Conservation (phyloP, 345 rosid species). For the Salix exigua region DNA sequence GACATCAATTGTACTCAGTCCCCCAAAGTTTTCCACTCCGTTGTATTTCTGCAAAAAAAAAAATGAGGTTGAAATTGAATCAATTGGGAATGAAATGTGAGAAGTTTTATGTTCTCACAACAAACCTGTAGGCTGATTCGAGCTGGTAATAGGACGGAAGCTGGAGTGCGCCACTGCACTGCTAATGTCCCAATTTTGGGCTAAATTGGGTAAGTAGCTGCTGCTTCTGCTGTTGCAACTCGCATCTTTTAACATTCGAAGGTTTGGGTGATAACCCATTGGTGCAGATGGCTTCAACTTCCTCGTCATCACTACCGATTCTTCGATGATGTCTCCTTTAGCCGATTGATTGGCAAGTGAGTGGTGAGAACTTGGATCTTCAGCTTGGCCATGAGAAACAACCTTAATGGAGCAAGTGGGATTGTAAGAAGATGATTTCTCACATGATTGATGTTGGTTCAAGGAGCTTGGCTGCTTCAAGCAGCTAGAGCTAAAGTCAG, state of each 20-base stretch:
- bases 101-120: neutral
- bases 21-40: constrained; percentile 33
- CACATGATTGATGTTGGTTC: neutral
- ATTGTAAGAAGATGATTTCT: constrained; percentile 7
- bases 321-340: constrained; percentile 12
- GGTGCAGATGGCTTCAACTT: constrained; percentile 31
- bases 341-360: constrained; percentile 3
- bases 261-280: constrained; percentile 33
- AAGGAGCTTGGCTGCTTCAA: constrained; percentile 27
- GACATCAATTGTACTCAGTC: constrained; percentile 7
- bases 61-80: neutral
- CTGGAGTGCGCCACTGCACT: constrained; percentile 40
- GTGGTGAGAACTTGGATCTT: constrained; percentile 6
- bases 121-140: constrained; percentile 38
- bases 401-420: constrained; percentile 22
- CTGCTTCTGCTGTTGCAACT: constrained; percentile 14
- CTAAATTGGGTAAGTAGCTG: constrained; percentile 31
- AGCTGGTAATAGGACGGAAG: constrained; percentile 33
- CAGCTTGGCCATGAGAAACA: constrained; percentile 9
- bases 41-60: constrained; percentile 44
- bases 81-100: neutral
- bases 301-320: constrained; percentile 26
- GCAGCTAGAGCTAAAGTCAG: constrained; percentile 26
- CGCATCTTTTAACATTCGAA: constrained; percentile 30
- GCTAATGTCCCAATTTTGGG: constrained; percentile 43